Base-by-base conservation (phyloP, 2,329 filamentous ascomycete genomes). In the Ophiostoma australiae region DNA sequence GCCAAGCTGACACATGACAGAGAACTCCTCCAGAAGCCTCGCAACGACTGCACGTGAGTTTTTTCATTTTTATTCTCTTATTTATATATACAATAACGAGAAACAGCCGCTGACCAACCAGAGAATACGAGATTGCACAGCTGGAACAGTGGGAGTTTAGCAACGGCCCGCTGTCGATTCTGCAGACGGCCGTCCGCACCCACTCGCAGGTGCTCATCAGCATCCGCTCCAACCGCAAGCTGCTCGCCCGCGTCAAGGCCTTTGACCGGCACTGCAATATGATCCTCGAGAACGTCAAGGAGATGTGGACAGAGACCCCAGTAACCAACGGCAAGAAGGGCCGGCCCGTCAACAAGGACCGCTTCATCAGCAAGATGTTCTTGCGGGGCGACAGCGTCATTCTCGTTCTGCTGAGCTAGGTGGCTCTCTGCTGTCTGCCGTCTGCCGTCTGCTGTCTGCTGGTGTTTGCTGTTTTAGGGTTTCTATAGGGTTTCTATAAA, bases 221-320 rank as follows among this genome's bases (percentile, higher is more conserved):
- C 70, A 94, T 94, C 83, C 93, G 95, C 75, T 97, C 97, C 87
- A 98, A 98, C 85, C 91, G 94, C 82, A 99, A 99, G 85, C 87
- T 99, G 67, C 90, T 99, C 70, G 95, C 94, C 69, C 91, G 95
- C 74, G 94, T 99, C 78, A 99, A 99, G 85, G 95, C 95, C 7
- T 99, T 99, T 80, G 95, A 99, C 82, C 87, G 95, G 73, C 95
- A 99, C 82, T 98, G 94, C 87, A 99, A 99, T 83, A 98, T 99
- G 73, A 75, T 79, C 48, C 73, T 79, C 8, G 78, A 79, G 76
- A 79, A 79, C 67, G 77, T 78, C 69, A 96, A 96, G 86, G 95
- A 99, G 84, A 98, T 99, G 94, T 99, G 95, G 95, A 97, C 94
- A 11, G 95, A 99, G 83, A 95, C 91, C 71, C 93, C 94, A 68